phyloP scores from a whole-genome alignment of 352 stramenopile genomes.

The Blastocystis sp. region DNA sequence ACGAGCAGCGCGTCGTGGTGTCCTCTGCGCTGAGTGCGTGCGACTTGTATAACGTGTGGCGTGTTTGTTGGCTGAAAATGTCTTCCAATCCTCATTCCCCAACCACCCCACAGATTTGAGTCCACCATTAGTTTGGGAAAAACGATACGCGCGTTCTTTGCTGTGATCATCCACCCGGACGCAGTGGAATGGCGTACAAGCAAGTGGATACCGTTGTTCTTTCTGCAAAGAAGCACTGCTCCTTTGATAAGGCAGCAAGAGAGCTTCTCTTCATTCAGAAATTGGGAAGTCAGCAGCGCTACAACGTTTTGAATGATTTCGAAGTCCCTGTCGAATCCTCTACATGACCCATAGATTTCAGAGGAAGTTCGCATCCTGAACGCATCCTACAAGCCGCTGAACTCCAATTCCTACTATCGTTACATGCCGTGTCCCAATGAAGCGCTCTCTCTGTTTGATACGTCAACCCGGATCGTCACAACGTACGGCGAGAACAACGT shows the following conservation, averaged over 20 bases:
- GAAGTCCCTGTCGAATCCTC: background rate
- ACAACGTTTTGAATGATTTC: slow-evolving; percentile 9
- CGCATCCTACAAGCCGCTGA: slow-evolving; percentile 33
- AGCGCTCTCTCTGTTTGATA: slow-evolving; percentile 11
- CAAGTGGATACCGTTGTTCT: slow-evolving; percentile 37
- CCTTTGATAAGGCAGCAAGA: slow-evolving; percentile 15
- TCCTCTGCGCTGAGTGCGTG: slow-evolving; percentile 49
- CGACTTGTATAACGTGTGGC: slow-evolving; percentile 36
- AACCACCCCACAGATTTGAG: no score
- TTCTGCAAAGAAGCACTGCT: background rate
- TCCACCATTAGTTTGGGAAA: no score
- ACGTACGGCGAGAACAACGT: slow-evolving; percentile 38
- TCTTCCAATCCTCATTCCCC: no score
- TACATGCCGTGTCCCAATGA: background rate
- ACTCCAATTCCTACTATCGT: slow-evolving; percentile 36
- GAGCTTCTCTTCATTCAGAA: slow-evolving; percentile 28
- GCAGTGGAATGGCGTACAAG: slow-evolving; percentile 22
- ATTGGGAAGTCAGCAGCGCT: background rate
- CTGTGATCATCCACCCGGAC: no score
- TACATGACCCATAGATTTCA: slow-evolving; percentile 38
- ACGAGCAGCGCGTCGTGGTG: background rate
- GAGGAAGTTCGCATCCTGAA: slow-evolving; percentile 1
- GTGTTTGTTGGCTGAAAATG: slow-evolving; percentile 63
- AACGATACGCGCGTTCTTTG: no score
- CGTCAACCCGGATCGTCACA: slow-evolving; percentile 28